Conservation (phyloP, 192 early-diverging fungal genomes). For the Coemansia sp. region DNA sequence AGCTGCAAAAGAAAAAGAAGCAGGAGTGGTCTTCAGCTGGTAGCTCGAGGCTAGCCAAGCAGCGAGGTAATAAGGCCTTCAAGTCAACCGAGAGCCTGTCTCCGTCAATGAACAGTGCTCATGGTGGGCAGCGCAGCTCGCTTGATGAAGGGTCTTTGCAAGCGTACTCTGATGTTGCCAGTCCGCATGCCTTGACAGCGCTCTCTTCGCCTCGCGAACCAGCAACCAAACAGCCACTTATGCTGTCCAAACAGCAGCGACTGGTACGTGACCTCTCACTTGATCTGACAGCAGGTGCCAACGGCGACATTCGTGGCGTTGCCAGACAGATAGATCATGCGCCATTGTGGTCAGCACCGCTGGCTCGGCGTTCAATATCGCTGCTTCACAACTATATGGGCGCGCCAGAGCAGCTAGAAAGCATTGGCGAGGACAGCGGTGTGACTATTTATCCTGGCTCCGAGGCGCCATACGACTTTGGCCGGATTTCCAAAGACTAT, state of each 20-base stretch:
- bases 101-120: slow-evolving; percentile 1
- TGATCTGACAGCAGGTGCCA: slow-evolving; percentile 18
- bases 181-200: slow-evolving; percentile 19
- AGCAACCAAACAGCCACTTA: slow-evolving; percentile 14
- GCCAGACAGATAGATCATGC: slow-evolving; percentile 24
- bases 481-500: slow-evolving; percentile 16
- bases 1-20: slow-evolving; percentile 28
- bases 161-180: slow-evolving; percentile 24
- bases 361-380: slow-evolving; percentile 40
- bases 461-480: background rate
- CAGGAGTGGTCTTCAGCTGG: slow-evolving; percentile 26
- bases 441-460: slow-evolving; percentile 4
- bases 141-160: slow-evolving; percentile 36
- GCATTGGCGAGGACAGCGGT: slow-evolving; percentile 44
- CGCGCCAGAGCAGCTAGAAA: slow-evolving; percentile 28
- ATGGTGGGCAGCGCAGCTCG: slow-evolving; percentile 31
- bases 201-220: slow-evolving; percentile 41
- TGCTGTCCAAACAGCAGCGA: slow-evolving; percentile 21
- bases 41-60: slow-evolving; percentile 16
- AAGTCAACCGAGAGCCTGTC: slow-evolving; percentile 20
- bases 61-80: slow-evolving; percentile 20
- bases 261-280: slow-evolving; percentile 34
- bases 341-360: slow-evolving; percentile 35
- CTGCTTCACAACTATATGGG: slow-evolving; percentile 28
- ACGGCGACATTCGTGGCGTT: slow-evolving; percentile 22